Conservation (phyloP, 1,284 basidiomycete genomes). For the Cryptococcus neoformans region DNA sequence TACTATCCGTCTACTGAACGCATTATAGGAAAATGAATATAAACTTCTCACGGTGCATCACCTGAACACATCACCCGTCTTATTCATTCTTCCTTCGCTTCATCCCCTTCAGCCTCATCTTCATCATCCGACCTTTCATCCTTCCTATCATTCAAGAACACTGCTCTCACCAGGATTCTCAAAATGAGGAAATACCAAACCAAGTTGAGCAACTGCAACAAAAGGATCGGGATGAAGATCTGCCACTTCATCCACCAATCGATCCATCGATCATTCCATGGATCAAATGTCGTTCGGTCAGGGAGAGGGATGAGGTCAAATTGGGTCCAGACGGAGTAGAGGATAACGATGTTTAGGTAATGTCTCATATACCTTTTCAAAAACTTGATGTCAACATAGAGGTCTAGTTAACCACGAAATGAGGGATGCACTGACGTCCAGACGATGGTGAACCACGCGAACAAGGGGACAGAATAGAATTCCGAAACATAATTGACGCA, state of each 20-base stretch:
- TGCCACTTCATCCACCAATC: slow-evolving; percentile 76
- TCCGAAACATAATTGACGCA: slow-evolving; percentile 80
- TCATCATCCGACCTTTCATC: slow-evolving; percentile 55
- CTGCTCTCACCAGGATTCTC: slow-evolving; percentile 61
- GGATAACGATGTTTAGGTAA: slow-evolving; percentile 81
- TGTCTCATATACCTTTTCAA: slow-evolving; percentile 84
- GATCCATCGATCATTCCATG: slow-evolving; percentile 67
- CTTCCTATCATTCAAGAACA: slow-evolving; percentile 37
- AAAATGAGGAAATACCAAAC: slow-evolving; percentile 87
- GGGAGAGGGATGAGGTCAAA: slow-evolving; percentile 66
- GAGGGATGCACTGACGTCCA: slow-evolving; percentile 72
- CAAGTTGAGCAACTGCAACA: slow-evolving; percentile 77
- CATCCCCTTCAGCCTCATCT: slow-evolving; percentile 40
- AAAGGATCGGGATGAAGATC: slow-evolving; percentile 68
- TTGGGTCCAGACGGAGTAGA: slow-evolving; percentile 82
- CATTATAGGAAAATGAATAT: no score
- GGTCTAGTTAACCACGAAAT: neutral
- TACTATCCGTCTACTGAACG: no score
- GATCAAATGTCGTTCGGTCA: slow-evolving; percentile 53
- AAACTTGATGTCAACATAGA: neutral
- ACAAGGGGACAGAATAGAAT: slow-evolving; percentile 62
- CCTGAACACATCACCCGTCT: neutral
- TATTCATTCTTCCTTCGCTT: slow-evolving; percentile 51
- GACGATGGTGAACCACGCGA: slow-evolving; percentile 64
- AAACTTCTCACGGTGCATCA: no score